Percentiles rank a stretch among this genome's conserved stretches.
These are phyloP conservation scores for Colletotrichum lupini DNA, from an alignment of 2,329 filamentous ascomycete species.

Conservation along the genomic window DNA sequence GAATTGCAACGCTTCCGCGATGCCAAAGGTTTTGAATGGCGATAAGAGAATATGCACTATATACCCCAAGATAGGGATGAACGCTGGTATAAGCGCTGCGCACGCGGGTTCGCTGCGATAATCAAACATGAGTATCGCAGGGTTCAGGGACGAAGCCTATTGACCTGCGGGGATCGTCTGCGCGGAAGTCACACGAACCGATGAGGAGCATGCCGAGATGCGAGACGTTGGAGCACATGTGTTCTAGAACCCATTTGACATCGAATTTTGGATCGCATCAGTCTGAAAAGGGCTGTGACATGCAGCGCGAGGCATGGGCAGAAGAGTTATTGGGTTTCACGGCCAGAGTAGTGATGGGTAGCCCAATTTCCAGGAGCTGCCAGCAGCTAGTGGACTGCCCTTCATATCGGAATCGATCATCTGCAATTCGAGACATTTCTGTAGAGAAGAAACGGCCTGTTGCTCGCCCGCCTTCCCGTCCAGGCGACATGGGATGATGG, in stretches of 20 bases:
- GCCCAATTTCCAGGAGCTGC: not conserved
- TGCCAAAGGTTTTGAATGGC: conserved; percentile 7
- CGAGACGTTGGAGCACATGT: not conserved
- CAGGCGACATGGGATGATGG: conserved; percentile 7
- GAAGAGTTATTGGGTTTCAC: not conserved
- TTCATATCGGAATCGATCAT: not conserved
- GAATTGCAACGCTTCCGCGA: conserved; percentile 17
- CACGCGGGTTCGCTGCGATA: conserved; percentile 5
- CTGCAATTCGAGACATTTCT: not conserved
- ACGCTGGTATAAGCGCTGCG: not conserved
- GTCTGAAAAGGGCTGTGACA: not conserved
- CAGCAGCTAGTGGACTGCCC: not conserved
- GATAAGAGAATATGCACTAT: conserved; percentile 1
- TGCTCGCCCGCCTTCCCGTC: not conserved
- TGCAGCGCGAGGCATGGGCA: not conserved
- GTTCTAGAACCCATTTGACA: not conserved
- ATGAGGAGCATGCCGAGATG: not conserved
- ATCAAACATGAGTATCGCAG: conserved; percentile 12
- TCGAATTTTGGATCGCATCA: not conserved
- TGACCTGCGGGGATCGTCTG: not conserved
- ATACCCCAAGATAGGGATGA: conserved; percentile 15
- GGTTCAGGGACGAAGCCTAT: conserved; percentile 4
- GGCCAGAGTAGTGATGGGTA: not conserved
- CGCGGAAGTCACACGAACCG: conserved; percentile 5
- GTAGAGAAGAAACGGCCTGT: not conserved